Evolutionary conservation across 75 land plant species (phyloP).

Genomic region (Cunninghamia lanceolata): DNA sequence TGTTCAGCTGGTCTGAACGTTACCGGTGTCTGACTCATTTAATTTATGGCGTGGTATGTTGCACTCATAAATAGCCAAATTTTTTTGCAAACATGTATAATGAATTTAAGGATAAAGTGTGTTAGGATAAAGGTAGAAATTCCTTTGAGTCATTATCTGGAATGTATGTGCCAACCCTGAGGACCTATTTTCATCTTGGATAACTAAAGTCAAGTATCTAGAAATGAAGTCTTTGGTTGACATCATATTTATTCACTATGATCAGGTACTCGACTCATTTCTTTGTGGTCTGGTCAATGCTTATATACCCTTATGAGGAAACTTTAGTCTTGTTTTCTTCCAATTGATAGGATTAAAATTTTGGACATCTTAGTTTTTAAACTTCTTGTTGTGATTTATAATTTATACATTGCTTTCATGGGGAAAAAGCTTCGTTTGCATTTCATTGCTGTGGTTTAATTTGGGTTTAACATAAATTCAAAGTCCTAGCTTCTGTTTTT

Average conservation of each 20-base stretch:
- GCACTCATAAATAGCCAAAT: not conserved
- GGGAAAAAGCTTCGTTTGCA: not conserved
- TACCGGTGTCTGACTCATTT: constrained; percentile 58
- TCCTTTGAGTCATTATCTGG: not conserved
- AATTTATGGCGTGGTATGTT: constrained; percentile 65
- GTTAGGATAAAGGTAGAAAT: constrained; percentile 4
- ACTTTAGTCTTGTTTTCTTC: not conserved
- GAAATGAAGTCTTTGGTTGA: not conserved
- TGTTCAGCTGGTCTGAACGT: constrained; percentile 97
- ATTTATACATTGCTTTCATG: not conserved
- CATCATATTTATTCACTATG: not conserved
- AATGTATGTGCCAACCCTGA: not conserved
- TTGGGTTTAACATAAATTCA: not conserved
- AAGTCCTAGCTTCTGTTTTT: not conserved
- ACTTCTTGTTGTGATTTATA: not conserved
- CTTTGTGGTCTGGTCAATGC: not conserved
- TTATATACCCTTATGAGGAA: not conserved
- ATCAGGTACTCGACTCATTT: not conserved
- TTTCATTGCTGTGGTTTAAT: not conserved
- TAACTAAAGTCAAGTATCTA: not conserved
- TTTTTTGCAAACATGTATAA: not conserved
- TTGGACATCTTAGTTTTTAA: not conserved
- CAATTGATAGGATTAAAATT: not conserved
- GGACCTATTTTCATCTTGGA: not conserved
- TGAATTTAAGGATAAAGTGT: not conserved